A percentile compares a stretch with the other conserved stretches of the same genome.
These are phyloP conservation scores for Linnemannia exigua DNA, from an alignment of 192 early-diverging fungal genomes.

Conservation along the genomic window DNA sequence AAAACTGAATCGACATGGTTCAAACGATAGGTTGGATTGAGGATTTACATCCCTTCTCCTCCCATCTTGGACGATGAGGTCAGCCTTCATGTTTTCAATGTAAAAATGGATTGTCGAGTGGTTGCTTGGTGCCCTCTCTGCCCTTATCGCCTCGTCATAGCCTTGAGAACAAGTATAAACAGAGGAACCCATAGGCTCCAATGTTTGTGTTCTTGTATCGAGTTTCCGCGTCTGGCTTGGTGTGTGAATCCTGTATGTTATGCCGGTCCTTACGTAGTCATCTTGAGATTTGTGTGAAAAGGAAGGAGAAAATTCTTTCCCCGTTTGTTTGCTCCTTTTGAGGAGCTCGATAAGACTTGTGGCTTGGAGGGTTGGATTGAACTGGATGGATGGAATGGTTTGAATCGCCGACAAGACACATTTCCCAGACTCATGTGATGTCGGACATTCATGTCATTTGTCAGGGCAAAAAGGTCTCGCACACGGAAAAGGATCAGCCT, in stretches of 20 bases:
- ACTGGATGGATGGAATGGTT: neutral
- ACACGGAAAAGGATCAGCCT: too few species aligned
- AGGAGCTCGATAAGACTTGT: conserved; percentile 10
- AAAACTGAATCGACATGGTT: conserved; percentile 11
- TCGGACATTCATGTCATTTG: neutral
- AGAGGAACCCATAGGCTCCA: neutral
- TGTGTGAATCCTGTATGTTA: conserved; percentile 7
- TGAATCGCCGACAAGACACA: neutral
- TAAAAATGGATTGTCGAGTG: neutral
- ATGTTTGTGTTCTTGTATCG: conserved; percentile 26
- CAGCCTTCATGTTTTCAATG: neutral
- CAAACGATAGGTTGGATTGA: neutral
- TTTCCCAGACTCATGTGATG: neutral
- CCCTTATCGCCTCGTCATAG: conserved; percentile 10
- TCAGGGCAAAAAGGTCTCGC: too few species aligned
- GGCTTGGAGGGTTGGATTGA: conserved; percentile 1
- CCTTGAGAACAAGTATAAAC: conserved; percentile 45
- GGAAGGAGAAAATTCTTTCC: conserved; percentile 54
- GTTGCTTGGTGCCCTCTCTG: too few species aligned
- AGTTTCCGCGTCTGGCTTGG: conserved; percentile 30
- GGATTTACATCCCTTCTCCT: neutral
- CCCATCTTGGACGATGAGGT: neutral
- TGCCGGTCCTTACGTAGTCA: conserved; percentile 55
- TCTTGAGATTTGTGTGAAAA: conserved; percentile 59
- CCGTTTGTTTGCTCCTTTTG: conserved; percentile 36